phyloP scores from a whole-genome alignment of 768 basidiomycete species.

The Termitomyces sp. region DNA sequence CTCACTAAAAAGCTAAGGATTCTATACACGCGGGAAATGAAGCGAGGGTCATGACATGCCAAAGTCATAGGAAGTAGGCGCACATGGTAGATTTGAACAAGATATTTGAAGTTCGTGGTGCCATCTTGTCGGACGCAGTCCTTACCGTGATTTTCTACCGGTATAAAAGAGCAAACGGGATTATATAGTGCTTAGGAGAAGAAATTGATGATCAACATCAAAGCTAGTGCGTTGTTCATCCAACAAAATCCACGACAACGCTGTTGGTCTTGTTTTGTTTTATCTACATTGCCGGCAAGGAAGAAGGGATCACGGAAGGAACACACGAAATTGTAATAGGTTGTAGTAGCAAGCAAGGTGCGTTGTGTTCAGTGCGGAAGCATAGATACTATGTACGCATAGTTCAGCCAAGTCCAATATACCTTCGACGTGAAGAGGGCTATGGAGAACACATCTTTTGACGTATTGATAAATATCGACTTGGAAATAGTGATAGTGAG shows the following conservation, averaged over 20 bases:
- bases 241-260: not conserved
- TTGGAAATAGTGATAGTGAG: not conserved
- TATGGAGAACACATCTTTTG: not conserved
- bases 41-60: not conserved
- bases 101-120: not conserved
- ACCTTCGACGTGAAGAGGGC: too few species aligned
- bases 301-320: too few species aligned
- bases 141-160: not conserved
- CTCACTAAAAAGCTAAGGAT: not conserved
- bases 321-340: too few species aligned
- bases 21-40: not conserved
- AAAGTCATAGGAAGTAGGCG: not conserved
- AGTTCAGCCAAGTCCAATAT: too few species aligned
- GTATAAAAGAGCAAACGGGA: not conserved
- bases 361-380: too few species aligned
- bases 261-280: too few species aligned
- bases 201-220: not conserved
- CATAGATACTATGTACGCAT: too few species aligned
- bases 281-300: too few species aligned
- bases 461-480: not conserved
- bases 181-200: not conserved
- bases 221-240: not conserved
- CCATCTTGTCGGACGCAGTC: not conserved
- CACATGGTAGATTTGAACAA: not conserved
- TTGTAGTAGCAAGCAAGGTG: too few species aligned